Base-by-base conservation (phyloP, 2,329 filamentous ascomycete species). In the Emericellopsis cladophorae region DNA sequence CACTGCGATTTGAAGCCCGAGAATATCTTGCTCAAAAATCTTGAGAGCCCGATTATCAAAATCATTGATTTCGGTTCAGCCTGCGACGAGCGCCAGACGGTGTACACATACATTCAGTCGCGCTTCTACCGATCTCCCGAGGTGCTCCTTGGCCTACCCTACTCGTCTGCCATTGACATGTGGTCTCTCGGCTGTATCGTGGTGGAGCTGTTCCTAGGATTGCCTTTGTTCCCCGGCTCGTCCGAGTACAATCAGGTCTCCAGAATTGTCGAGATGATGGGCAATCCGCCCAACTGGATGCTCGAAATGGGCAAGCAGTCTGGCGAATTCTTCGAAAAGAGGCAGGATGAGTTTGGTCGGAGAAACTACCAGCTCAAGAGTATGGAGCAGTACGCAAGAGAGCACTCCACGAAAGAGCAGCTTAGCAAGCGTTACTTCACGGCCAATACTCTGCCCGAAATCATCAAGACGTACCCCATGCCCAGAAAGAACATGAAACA, bases 341-440 rank as follows among this genome's bases (percentile, higher is more conserved):
- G 76, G 31, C 73, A 79, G 48, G 92, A 98, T 55, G 92, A 98
- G 55, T 98, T 86, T 54, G 90, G 90, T 32, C 78, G 92, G 48
- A 82, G 88, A 52, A 89, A 81, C 7, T 95, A 95, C 58, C 79
- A 90, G 41, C 68, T 98, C 32, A 98, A 98, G 68, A 87, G 84
- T 49, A 93, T 98, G 85, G 92, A 98, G 56, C 88, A 95, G 59
- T 98, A 96, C 60, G 90, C 92, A 14, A 74, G 90, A 42, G 92
- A 98, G 58, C 92, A 95, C 57, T 84, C 84, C 44, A 92, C 88
- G 31, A 98, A 98, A 60, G 92, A 98, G 61, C 92, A 96, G 60
- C 92, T 92, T 18, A 98, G 92, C 76, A 98, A 98, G 70, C 96
- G 96, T 64, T 98, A 98, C 61, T 98, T 98, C 66, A 85, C 90